Evolutionary conservation across 1,139 yeast species (phyloP), one percentile per base, ranked within the genome.

Genomic region (Kodamaea anthophila): DNA sequence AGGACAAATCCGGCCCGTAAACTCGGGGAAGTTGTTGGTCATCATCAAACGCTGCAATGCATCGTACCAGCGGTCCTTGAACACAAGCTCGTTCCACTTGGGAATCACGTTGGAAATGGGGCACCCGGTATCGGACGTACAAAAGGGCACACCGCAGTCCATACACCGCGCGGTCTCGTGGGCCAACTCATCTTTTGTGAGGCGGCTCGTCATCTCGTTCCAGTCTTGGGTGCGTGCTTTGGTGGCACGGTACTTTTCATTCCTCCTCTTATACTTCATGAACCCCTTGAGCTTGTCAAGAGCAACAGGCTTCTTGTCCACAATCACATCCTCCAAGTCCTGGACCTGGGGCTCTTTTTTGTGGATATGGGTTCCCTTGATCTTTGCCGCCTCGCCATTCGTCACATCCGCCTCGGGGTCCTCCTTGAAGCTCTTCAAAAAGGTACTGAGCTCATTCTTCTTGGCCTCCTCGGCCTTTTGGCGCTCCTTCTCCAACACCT

Each of bases 101-200:
- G 98, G 98, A 66, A 91, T 91, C 46, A 88, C 79, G 60, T 91
- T 91, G 37, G 97, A 87, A 44, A 91, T 83, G 36, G 98, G 98
- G 65, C 98, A 91, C 39, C 98, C 98, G 29, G 95, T 83, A 58
- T 91, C 97, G 24, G 95, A 82, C 52, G 93, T 94, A 69, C 98
- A 91, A 75, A 88, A 91, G 38, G 98, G 98, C 48, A 91, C 94
- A 66, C 98, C 98, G 69, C 98, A 91, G 62, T 91, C 98, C 96
- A 91, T 91, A 73, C 98, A 91, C 60, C 98, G 77, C n/a, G 97
- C 96, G 35, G 97, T 85, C 65, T 91, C 97, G 52, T 72, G 73
- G 53, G 79, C 75, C 53, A 91, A 78, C 44, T 91, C 97, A 33
- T 83, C 88, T 59, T 83, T 82, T 38, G 87, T 68, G 44, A 91